phyloP scores from a whole-genome alignment of 2,329 filamentous ascomycete species.

The Talaromyces funiculosus region DNA sequence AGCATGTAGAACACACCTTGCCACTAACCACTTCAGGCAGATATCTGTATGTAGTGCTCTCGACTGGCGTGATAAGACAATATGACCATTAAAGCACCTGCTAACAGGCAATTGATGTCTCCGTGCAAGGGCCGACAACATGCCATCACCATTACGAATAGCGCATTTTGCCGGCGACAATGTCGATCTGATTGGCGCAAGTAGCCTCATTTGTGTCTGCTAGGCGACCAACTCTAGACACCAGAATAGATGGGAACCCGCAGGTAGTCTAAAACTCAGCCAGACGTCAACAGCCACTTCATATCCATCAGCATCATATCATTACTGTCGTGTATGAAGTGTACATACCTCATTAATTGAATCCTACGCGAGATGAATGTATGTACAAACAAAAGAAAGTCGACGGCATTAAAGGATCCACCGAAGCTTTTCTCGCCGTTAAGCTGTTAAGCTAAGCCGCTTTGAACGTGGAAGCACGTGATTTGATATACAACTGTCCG shows the following conservation, averaged over 20 bases:
- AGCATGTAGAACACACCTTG: background rate
- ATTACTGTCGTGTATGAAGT: background rate
- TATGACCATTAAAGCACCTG: background rate
- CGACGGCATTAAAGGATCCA: background rate
- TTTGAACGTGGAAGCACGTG: background rate
- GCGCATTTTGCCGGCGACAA: background rate
- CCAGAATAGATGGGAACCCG: background rate
- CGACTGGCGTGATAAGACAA: background rate
- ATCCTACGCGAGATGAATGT: background rate
- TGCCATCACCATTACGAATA: background rate
- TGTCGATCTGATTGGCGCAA: background rate
- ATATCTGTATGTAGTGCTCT: background rate
- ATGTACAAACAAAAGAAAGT: background rate
- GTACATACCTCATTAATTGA: background rate
- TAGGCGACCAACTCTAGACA: background rate
- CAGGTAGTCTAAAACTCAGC: background rate
- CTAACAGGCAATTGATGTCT: background rate
- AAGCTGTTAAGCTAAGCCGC: background rate
- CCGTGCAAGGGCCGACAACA: background rate
- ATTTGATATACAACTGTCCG: background rate
- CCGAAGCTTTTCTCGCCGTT: conserved; percentile 1
- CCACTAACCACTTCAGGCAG: background rate
- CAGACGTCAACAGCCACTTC: background rate
- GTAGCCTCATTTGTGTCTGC: background rate
- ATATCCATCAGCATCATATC: background rate